Evolutionary conservation across 2,329 filamentous ascomycete species (phyloP), one percentile per base, ranked within the genome.

Genomic region (Aspergillus fructus): DNA sequence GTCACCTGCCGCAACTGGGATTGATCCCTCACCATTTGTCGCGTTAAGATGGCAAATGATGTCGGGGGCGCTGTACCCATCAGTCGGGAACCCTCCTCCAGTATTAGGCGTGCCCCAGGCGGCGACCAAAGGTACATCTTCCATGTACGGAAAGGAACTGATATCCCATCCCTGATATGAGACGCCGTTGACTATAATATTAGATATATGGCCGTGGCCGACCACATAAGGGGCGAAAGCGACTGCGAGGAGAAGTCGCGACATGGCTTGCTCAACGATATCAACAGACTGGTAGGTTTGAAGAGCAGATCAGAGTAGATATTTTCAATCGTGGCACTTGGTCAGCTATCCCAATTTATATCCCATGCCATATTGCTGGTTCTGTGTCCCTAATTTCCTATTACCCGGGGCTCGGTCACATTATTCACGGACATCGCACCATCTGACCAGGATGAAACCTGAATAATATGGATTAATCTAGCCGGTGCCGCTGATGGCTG

Each of bases 1-100:
- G 62, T 77, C 76, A 50, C 87, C 87, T 8, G 85, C 86, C 4
- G 78, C 75, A 17, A 87, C 81, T 13, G 78, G 74, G n/a, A 80
- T 82, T 59, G 78, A 75, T 51, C 76, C 75, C n/a, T 70, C 59
- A 12, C 79, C 81, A 19, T 79, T 78, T 12, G 76, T 77, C n/a
- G 82, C 84, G 42, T 73, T 73, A 65, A 77, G 76, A 75, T 88
- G 85, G 76, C 84, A 87, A 72, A 84, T 82, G 59, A 86, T 84
- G 66, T 85, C 78, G 33, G 76, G 64, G 21, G 53, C 56, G 17
- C 34, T 53, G 43, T 61, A 84, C 59, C 74, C 74, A 33, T 69
- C 64, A 0, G 77, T 76, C 4, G 74, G 63, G 55, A 80, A 85
- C 30, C 81, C 81, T 62, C 81, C 79, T 63, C 82, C 79, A 21